Evolutionary conservation across 2,329 filamentous ascomycete genomes (phyloP).

Genomic region (Xylariomycetidae sp.): DNA sequence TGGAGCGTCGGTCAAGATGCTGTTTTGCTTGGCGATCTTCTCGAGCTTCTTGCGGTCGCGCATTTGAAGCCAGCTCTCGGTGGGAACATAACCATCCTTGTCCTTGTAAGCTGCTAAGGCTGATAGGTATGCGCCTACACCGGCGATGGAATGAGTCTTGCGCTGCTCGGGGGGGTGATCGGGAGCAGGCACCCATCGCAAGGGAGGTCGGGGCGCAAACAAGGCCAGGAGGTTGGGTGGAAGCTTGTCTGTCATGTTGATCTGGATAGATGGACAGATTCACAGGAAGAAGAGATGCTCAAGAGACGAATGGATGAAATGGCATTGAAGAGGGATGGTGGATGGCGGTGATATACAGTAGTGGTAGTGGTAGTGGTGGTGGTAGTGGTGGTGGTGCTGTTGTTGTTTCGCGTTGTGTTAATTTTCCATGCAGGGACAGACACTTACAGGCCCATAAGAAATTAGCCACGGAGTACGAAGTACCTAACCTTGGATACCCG

Average conservation of each 20-base stretch:
- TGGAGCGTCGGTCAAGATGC: conserved; percentile 58
- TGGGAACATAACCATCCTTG: conserved; percentile 70
- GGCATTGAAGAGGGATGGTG: not conserved
- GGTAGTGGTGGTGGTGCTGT: no score
- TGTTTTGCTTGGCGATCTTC: conserved; percentile 65
- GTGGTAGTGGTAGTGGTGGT: no score
- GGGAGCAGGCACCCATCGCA: conserved; percentile 80
- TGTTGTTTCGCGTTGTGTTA: no score
- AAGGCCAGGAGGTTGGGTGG: conserved; percentile 88
- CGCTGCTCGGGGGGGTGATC: conserved; percentile 82
- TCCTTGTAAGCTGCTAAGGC: conserved; percentile 74
- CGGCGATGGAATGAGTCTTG: conserved; percentile 66
- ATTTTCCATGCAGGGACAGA: no score
- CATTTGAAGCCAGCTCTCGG: conserved; percentile 88
- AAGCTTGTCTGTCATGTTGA: conserved; percentile 87
- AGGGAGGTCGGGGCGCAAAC: conserved; percentile 87
- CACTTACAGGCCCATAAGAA: no score
- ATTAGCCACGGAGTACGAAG: no score
- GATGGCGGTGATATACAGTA: conserved; percentile 3
- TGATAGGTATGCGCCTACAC: conserved; percentile 70
- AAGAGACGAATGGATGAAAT: no score
- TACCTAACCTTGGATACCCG: no score
- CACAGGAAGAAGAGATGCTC: not conserved
- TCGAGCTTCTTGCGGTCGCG: conserved; percentile 80
- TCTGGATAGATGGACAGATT: not conserved